Percentiles rank a stretch among this genome's conserved stretches.
These are phyloP conservation scores for Diacronema lutheri DNA, from an alignment of 78 protist species.

Conservation along the genomic window DNA sequence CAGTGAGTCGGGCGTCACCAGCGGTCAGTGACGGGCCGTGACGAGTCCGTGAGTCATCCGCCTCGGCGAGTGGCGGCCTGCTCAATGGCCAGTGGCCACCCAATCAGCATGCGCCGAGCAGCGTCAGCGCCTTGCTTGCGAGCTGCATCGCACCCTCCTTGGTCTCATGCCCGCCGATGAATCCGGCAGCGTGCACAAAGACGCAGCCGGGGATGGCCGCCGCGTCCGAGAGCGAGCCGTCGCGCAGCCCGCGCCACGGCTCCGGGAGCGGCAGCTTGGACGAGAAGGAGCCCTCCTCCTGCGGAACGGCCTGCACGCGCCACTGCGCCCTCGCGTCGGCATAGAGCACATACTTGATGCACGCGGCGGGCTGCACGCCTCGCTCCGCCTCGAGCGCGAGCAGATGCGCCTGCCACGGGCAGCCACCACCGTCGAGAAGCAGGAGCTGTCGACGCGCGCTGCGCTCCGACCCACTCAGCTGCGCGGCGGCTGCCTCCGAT, in stretches of 20 bases:
- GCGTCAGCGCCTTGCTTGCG: no score
- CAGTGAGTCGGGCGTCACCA: no score
- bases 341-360: conserved; percentile 54
- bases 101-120: no score
- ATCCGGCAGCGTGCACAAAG: conserved; percentile 73
- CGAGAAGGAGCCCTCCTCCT: conserved; percentile 7
- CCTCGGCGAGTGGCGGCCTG: no score
- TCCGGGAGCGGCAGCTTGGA: conserved; percentile 44
- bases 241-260: conserved; percentile 85
- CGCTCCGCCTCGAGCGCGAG: conserved; percentile 57
- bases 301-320: conserved; percentile 60
- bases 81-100: no score
- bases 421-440: no score
- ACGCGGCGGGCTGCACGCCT: background rate
- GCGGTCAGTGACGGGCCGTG: no score
- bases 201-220: conserved; percentile 52
- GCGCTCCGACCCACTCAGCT: no score
- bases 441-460: no score
- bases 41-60: no score
- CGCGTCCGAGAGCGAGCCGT: conserved; percentile 36
- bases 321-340: conserved; percentile 60
- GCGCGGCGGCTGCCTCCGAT: background rate
- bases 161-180: conserved; percentile 86
- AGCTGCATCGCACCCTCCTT: conserved; percentile 76
- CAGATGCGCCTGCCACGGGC: conserved; percentile 82